Evolutionary conservation across 176 grass and related monocot species (phyloP).

Genomic region (Phyllostachys edulis): DNA sequence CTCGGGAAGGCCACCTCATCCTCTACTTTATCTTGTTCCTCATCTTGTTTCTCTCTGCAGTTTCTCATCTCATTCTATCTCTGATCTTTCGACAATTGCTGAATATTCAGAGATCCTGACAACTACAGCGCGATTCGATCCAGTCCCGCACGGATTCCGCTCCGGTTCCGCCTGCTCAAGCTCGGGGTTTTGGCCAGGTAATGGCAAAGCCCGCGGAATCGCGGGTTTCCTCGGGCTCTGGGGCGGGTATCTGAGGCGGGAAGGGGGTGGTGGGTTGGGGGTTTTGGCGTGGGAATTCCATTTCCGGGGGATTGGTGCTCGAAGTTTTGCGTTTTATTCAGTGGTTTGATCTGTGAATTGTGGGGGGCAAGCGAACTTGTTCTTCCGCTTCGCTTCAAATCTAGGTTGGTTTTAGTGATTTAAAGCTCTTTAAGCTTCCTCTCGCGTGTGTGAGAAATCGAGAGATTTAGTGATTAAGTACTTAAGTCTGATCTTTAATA

Average conservation of each 20-base stretch:
- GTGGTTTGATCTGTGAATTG: conserved; percentile 6
- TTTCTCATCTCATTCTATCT: too few relatives aligned
- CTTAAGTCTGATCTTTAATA: not conserved
- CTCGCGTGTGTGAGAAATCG: not conserved
- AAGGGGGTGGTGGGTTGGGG: not conserved
- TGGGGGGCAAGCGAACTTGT: not conserved
- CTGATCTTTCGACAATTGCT: too few relatives aligned
- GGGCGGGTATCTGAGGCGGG: not conserved
- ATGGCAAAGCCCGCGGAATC: not conserved
- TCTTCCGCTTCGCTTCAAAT: not conserved
- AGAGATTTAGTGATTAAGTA: not conserved
- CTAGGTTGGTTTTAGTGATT: not conserved
- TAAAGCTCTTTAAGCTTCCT: not conserved
- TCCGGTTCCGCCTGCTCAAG: not conserved
- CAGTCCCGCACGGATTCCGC: not conserved
- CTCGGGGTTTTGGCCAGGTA: conserved; percentile 1
- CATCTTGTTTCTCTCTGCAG: too few relatives aligned
- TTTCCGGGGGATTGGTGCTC: not conserved
- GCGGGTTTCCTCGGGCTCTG: not conserved
- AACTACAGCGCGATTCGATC: not conserved
- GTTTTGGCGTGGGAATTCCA: not conserved
- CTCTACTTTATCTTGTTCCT: too few relatives aligned
- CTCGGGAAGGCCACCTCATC: too few relatives aligned
- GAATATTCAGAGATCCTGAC: too few relatives aligned
- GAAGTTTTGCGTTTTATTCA: not conserved